Conservation (phyloP, 257 asterid genomes). For the Salvia splendens region DNA sequence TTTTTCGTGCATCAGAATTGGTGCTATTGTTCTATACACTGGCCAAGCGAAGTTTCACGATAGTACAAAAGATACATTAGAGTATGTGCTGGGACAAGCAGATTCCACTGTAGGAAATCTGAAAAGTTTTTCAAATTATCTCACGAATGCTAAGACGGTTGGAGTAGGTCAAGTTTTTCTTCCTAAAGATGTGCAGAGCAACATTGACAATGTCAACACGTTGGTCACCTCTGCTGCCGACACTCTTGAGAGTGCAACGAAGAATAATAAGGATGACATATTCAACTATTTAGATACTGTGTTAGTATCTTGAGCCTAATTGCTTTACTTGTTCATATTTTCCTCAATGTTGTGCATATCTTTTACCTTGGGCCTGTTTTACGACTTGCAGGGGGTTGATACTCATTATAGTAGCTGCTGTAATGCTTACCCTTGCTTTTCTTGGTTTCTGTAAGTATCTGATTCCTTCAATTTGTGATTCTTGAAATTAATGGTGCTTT, state of each 20-base stretch:
- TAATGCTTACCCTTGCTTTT: slow-evolving; percentile 77
- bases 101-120: slow-evolving; percentile 64
- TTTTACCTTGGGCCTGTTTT: background rate
- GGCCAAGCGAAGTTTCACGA: slow-evolving; percentile 79
- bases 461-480: slow-evolving; percentile 5
- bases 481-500: background rate
- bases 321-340: background rate
- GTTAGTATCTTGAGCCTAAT: slow-evolving; percentile 47
- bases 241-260: slow-evolving; percentile 66
- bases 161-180: slow-evolving; percentile 54
- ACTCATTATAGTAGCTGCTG: slow-evolving; percentile 71
- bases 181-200: slow-evolving; percentile 61
- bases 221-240: slow-evolving; percentile 61
- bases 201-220: slow-evolving; percentile 61
- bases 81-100: slow-evolving; percentile 68
- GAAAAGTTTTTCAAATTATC: slow-evolving; percentile 64
- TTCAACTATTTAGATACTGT: slow-evolving; percentile 51
- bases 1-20: slow-evolving; percentile 57
- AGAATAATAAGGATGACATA: slow-evolving; percentile 60
- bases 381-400: slow-evolving; percentile 52
- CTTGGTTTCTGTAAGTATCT: slow-evolving; percentile 82
- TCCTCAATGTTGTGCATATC: background rate
- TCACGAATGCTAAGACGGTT: slow-evolving; percentile 61
- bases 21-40: slow-evolving; percentile 70
- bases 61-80: slow-evolving; percentile 55